phyloP scores from a whole-genome alignment of 1,284 basidiomycete species.

The Phlebopus sp. region DNA sequence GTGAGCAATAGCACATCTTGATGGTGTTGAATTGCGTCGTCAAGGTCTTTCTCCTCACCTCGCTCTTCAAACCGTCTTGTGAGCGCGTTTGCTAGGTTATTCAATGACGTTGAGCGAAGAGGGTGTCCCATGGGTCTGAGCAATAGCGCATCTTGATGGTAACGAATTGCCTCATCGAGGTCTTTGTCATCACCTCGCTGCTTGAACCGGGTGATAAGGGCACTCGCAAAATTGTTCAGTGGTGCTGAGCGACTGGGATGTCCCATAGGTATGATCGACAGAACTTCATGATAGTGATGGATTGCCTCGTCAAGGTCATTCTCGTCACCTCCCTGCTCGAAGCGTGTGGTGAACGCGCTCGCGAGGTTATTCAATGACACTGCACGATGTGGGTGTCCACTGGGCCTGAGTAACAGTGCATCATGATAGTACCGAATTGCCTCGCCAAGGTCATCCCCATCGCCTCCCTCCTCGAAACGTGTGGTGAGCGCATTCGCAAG shows the following conservation, averaged over 20 bases:
- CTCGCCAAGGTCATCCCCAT: slow-evolving; percentile 20
- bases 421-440: slow-evolving; percentile 12
- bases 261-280: not conserved
- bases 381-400: slow-evolving; percentile 1
- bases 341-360: not conserved
- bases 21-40: slow-evolving; percentile 7
- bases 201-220: not conserved
- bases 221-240: not conserved
- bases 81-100: slow-evolving; percentile 1
- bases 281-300: not conserved
- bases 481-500: slow-evolving; percentile 16
- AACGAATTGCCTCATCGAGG: slow-evolving; percentile 8
- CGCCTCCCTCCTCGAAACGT: slow-evolving; percentile 15
- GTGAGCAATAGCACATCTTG: not conserved
- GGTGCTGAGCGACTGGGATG: not conserved
- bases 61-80: slow-evolving; percentile 5
- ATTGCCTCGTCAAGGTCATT: slow-evolving; percentile 1
- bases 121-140: no score
- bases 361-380: slow-evolving; percentile 4
- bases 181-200: not conserved
- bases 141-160: not conserved
- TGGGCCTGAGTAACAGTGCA: not conserved
- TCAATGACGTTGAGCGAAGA: not conserved
- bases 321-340: not conserved
- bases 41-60: slow-evolving; percentile 6